phyloP scores from a whole-genome alignment of 495 filamentous ascomycete genomes.

The Neurospora sp. region DNA sequence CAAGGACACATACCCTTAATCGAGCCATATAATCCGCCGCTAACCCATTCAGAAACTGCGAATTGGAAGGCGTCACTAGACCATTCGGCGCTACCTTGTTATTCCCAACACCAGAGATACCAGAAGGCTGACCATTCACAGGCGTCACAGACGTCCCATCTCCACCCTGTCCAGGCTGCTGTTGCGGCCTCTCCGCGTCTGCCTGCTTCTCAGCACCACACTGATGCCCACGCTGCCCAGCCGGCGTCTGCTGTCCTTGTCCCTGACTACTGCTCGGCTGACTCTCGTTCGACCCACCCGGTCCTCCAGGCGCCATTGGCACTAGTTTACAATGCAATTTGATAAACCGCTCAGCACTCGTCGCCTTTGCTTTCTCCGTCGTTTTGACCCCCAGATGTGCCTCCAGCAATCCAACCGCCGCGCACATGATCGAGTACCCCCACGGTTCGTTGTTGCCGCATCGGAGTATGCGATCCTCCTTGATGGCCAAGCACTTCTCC shows the following conservation, averaged over 20 bases:
- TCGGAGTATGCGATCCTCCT: conserved; percentile 35
- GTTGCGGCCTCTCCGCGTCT: not conserved
- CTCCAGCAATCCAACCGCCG: conserved; percentile 31
- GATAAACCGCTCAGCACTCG: conserved; percentile 29
- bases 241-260: not conserved
- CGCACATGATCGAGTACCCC: conserved; percentile 36
- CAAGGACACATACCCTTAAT: not conserved
- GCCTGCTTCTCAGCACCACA: conserved; percentile 1
- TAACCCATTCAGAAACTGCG: not conserved
- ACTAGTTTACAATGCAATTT: conserved; percentile 32
- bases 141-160: not conserved
- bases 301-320: conserved; percentile 28
- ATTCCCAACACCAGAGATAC: not conserved
- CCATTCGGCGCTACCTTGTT: not conserved
- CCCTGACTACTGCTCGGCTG: conserved; percentile 8
- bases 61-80: not conserved
- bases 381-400: conserved; percentile 30
- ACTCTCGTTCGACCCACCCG: conserved; percentile 7
- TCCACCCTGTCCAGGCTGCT: not conserved
- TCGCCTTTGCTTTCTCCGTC: conserved; percentile 28
- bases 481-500: conserved; percentile 32
- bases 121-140: not conserved
- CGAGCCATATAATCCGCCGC: not conserved
- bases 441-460: conserved; percentile 39
- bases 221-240: not conserved